Base-by-base conservation (phyloP, 305 asterid species). In the Fraxinus velutina region DNA sequence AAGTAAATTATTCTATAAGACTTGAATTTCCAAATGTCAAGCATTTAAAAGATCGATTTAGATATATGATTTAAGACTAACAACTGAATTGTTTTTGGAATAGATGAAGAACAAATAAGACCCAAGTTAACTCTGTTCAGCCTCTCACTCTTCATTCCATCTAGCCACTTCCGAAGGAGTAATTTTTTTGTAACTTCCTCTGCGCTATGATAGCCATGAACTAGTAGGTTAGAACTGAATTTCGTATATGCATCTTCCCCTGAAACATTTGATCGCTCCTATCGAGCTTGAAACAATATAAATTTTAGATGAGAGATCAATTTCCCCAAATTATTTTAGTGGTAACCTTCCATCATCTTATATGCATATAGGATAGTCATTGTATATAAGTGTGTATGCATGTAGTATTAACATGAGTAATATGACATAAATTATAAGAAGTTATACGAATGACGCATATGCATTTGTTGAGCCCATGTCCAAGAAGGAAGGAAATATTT, bases 121-220 rank as follows among this genome's bases (percentile, higher is more conserved):
- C 75, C 44, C 32, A 71, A 30, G 75, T 30, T 32, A 30, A 32
- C 44, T n/a, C 44, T 32, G 22, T 71, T 71, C 24, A 1, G 21
- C 75, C 71, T 57, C 78, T 22, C 73, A 79, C 78, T 33, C 50
- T 64, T 79, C 47, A 37, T 71, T 29, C 80, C 81, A 71, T 33
- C 85, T 34, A 74, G 85, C 82, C 84, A 78, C 79, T 75, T 75
- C 68, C 10, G 12, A 81, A 42, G 72, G 73, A 74, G 78, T 21
- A 29, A 30, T 6, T 6, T 29, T 55, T 32, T 27, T 52, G 71
- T 30, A 85, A 52, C 50, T 79, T 81, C 34, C 71, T 73, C 30
- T 7, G n/a, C 27, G 34, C 81, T 70, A 32, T 44, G 15, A 22
- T 5, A 82, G 76, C 83, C 37, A 76, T 75, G 24, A 29, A 13